Percentiles rank a stretch among this genome's conserved stretches.
Conservation (phyloP, 164 flowering plant species). For the Hamamelis virginiana region DNA sequence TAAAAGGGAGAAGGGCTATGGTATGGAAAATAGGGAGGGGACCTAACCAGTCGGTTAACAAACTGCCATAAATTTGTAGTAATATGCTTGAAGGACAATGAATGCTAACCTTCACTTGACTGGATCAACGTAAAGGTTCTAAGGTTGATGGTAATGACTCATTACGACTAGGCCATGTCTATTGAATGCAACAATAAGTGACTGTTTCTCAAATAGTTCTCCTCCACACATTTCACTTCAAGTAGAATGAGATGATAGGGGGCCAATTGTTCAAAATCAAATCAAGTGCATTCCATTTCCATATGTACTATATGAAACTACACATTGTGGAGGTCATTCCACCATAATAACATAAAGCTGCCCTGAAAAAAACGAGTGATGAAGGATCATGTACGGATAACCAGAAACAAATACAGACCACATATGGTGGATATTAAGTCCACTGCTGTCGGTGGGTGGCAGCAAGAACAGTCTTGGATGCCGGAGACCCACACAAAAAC, state of each 20-base stretch:
- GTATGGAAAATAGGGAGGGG: too few relatives aligned
- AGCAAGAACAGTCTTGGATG: neutral
- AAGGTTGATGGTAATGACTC: neutral
- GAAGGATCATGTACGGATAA: neutral
- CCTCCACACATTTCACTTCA: neutral
- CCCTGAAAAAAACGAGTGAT: neutral
- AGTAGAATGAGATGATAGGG: neutral
- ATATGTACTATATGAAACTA: neutral
- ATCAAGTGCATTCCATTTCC: neutral
- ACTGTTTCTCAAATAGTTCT: neutral
- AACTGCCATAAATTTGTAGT: neutral
- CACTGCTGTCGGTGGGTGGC: neutral
- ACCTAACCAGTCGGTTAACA: too few relatives aligned
- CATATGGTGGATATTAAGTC: neutral
- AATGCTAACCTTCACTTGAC: neutral
- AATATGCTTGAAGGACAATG: neutral
- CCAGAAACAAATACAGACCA: neutral
- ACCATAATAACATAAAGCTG: neutral
- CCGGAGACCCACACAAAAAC: neutral
- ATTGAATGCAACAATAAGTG: neutral
- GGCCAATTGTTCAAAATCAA: neutral
- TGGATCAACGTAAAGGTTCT: neutral
- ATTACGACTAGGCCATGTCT: constrained; percentile 5
- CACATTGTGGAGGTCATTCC: neutral
- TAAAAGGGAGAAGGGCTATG: too few relatives aligned